Evolutionary conservation across 176 grass and related monocot genomes (phyloP).

Genomic region (Raddia distichophylla): DNA sequence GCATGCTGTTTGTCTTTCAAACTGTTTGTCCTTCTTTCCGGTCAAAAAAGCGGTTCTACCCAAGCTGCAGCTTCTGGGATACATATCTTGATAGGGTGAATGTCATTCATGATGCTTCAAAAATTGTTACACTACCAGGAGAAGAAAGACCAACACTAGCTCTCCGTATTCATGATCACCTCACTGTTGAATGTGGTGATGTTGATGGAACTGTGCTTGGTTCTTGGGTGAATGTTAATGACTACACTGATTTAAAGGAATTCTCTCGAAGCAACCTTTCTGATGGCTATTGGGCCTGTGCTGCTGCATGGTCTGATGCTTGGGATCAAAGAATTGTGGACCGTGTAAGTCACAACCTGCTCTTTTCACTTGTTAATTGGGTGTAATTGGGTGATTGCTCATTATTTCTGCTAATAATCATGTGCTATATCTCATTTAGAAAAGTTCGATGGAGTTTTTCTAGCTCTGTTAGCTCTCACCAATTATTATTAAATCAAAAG

Average conservation of each 20-base stretch:
- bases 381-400: conserved; percentile 18
- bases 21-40: conserved; percentile 49
- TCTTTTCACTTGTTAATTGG: conserved; percentile 39
- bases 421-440: conserved; percentile 29
- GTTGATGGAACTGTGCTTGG: conserved; percentile 86
- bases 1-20: conserved; percentile 26
- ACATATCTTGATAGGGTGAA: conserved; percentile 70
- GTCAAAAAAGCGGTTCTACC: conserved; percentile 73
- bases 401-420: conserved; percentile 32
- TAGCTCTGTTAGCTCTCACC: conserved; percentile 12
- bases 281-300: conserved; percentile 85
- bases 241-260: conserved; percentile 49
- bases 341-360: conserved; percentile 71
- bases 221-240: conserved; percentile 67
- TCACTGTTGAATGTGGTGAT: conserved; percentile 76
- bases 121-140: conserved; percentile 57
- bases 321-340: conserved; percentile 89
- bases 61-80: conserved; percentile 83
- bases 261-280: conserved; percentile 49
- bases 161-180: conserved; percentile 46
- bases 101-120: conserved; percentile 46
- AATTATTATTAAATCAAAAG: conserved; percentile 11
- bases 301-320: conserved; percentile 83
- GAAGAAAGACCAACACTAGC: conserved; percentile 57
- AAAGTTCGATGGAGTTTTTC: conserved; percentile 24